Base-by-base conservation (phyloP, 2,329 filamentous ascomycete species). In the Fusarium solani-melongenae region DNA sequence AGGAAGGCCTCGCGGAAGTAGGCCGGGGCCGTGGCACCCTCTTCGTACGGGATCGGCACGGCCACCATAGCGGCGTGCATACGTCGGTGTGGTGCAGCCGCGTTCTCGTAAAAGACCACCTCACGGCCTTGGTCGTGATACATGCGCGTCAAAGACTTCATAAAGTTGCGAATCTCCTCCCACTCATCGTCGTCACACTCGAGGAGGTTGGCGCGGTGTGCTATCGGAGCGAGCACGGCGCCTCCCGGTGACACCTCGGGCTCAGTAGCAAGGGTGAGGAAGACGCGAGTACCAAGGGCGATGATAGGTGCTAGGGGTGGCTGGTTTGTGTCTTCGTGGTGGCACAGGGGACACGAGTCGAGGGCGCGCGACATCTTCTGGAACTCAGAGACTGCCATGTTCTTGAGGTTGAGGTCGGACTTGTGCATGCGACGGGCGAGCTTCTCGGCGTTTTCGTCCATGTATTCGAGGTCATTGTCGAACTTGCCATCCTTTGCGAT, bases 111-210 rank as follows among this genome's bases (percentile, higher is more conserved):
- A 84, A 99, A 99, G 71, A 99, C 86, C 11, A 98, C 95, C 77
- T 96, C 94, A 60, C 94, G 93, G 12, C 95, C 95, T 82, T 97
- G 94, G 49, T 95, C 93, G 84, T 97, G 94, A 83, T 98, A 99
- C 90, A 98, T 93, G 51, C 96, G 91, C 6, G 93, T 98, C 22
- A 99, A 88, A 67, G 91, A 93, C 85, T 99, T 99, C 96, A 98
- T 98, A 81, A 99, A 99, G 82, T 99, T 99, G 76, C 96, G 93
- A 7, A 99, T 92, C 83, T 99, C 96, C 80, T 99, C 96, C 97
- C 97, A 99, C 81, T 99, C 96, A 80, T 99, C 96, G 79, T 99
- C 96, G 82, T 98, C 96, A 82, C 96, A 99, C 82, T 98, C 96
- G n/a, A 99, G 86, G 0, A 99, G 90, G 81, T 98, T 99, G 27